Base-by-base conservation (phyloP, 2,329 filamentous ascomycete species). In the Arthrinium phaeospermum region DNA sequence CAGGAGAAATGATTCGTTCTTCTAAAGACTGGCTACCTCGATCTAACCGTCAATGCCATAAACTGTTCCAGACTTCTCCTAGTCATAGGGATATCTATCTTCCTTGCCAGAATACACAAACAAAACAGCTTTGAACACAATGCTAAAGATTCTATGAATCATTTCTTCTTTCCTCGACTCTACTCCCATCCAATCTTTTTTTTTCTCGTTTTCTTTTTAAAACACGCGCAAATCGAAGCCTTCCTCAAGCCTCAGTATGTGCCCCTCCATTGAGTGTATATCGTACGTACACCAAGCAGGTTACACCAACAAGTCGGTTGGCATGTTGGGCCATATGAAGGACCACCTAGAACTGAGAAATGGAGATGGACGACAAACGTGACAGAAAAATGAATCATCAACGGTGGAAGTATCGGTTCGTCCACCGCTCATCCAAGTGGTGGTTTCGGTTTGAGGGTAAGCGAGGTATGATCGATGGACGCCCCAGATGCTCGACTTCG, bases 381-480 rank as follows among this genome's bases (percentile, higher is more conserved):
- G 45, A 69, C 34, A 49, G 67, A 37, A n/a, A 49, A 51, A 41
- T 27, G 37, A 14, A 41, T 41, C 57, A 64, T 64, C 57, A 34
- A 64, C 57, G 57, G 34, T 41, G 41, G 27, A 47, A 47, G 67
- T 68, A 68, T 71, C 37, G 69, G 46, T 68, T 71, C 34, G 61
- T 70, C 69, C 71, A 51, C 47, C 69, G 46, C 69, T 72, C 71
- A 72, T 72, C 71, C 71, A 72, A 72, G 61, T 72, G 47, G 44
- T 69, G 69, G 44, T 49, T 19, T 49, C 16, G 19, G 47, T 53
- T 64, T 51, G 44, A 37, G 41, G 64, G 30, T 70, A 47, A 22
- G 47, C 41, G 69, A 53, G 68, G 68, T 41, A 70, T 70, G 68
- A 37, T 70, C 49, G 51, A 47, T 47, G 53, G 70, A 71, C 70